Base-by-base conservation (phyloP, 2,329 filamentous ascomycete species). In the Pseudocercospora fuligena region DNA sequence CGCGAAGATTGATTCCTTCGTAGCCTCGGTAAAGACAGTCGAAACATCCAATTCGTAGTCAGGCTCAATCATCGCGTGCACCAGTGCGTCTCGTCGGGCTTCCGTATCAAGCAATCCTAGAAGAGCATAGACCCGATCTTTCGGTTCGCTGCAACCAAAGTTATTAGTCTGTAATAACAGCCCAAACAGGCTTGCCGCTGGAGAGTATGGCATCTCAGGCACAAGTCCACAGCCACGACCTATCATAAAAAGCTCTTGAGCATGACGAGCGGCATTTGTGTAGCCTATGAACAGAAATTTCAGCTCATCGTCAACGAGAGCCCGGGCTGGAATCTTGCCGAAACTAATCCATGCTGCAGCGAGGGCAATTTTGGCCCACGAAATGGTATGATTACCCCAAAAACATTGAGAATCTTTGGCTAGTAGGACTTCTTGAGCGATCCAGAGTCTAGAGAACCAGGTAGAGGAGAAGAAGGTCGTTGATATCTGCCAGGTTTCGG, bases 391-490 rank as follows among this genome's bases (percentile, higher is more conserved):
- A 25, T 43, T 16, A n/a, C 59, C 59, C 19, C 29, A 25, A 11
- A 51, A 40, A 23, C 25, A 61, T 21, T 11, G 56, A 40, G 31
- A 8, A 16, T 43, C 8, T 21, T 16, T 59, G 56, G 56, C 56
- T 7, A 36, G 2, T 11, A 25, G 7, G 16, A 59, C 56, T 59
- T 59, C 56, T 40, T 59, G 56, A 5, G 29, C 56, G n/a, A 59
- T 43, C 14, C 56, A 40, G 7, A 59, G 25, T 14, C 66, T 63
- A 0, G 29, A 33, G 14, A 67, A 65, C 49, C 62, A 62, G 16
- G 61, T 6, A 3, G 40, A 25, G 4, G 58, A 36, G 27, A 47
- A 67, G 23, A 67, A 49, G 1, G 5, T 21, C 12, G 23, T 53
- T 5, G 27, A 14, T 5, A 14, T 23, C 11, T 53, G n/a, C 47